Evolutionary conservation across 805 yeast genomes (phyloP), one percentile per base, ranked within the genome.

Genomic region (Pichia thaimueangensis): DNA sequence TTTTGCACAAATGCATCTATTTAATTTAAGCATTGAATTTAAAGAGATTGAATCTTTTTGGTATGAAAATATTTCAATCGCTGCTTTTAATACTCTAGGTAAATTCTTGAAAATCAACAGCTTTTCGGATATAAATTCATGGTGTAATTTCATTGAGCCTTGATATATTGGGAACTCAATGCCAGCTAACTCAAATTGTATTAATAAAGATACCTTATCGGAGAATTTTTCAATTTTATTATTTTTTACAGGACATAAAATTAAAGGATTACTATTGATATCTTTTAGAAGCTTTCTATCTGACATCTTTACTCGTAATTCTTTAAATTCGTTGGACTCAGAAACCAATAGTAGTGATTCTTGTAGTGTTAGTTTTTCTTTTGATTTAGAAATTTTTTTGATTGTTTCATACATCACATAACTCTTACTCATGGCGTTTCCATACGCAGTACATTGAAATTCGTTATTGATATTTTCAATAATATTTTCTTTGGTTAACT

Each of bases 181-280:
- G 0, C 77, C 76, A 1, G 79, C 74, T 8, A 76, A 57, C 39
- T 74, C 79, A 52, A 63, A 70, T 47, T 76, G 80, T 8, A 73
- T 55, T 9, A 73, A 20, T 7, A 75, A 47, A 3, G 61, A 64
- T 0, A 71, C 57, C 44, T 75, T 75, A 10, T 71, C 70, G 21
- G 39, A 41, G 6, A 51, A 47, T 7, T 47, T 49, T 17, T 57
- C 59, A 21, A 62, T 42, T 15, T 62, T 59, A 2, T 56, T 55
- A 0, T 58, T 49, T n/a, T 60, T 52, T 19, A 61, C 47, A 2
- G 73, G 70, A 47, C 46, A 71, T 43, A 57, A 64, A 1, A 71
- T 45, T 1, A 64, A 49, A 0, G 70, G 69, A 0, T 69, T 65
- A 1, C 45, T 31, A 42, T 71, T 71, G 3, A 76, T 66, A 28